Base-by-base conservation (phyloP, 129 eudicot species). In the Tagetes erecta region DNA sequence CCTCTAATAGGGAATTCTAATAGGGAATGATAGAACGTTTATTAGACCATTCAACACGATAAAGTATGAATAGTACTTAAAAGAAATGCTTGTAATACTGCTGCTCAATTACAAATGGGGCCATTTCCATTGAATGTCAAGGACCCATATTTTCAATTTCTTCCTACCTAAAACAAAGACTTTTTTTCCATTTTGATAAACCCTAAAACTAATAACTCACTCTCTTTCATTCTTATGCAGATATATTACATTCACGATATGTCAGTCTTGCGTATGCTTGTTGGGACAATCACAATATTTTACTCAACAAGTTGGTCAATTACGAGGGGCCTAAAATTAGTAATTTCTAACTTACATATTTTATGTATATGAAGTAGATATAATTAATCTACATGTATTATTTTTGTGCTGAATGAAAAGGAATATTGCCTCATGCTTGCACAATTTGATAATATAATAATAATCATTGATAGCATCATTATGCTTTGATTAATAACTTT, bases 141-240 rank as follows among this genome's bases (percentile, higher is more conserved):
- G 78, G 83, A 58, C 78, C 83, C 83, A 72, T 79, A 72, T 72
- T 79, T 79, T 79, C 83, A 79, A 72, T 66, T 72, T 79, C 64
- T 67, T 73, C 72, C 69, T 64, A 79, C 83, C 83, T 79, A 79
- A 79, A 79, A 64, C 78, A 65, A 53, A 79, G 83, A 79, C 83
- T 79, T 79, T 79, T 53, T 72, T 65, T 56, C 78, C 78, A 72
- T 55, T 51, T 65, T 66, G 34, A 65, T 66, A 52, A 79, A 66
- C 78, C 83, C 74, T 66, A 72, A 63, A 64, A 10, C 39, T 55
- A 56, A 56, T 63, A 70, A 12, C 34, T 36, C 42, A 35, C 45
- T 62, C 10, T 65, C 62, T 55, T 79, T 66, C 78, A 79, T 72
- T 72, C 83, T 72, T 47, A 55, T 55, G 78, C 69, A 53, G 83